phyloP scores from a whole-genome alignment of 306 rosid genomes.

The Trichosanthes truncata region DNA sequence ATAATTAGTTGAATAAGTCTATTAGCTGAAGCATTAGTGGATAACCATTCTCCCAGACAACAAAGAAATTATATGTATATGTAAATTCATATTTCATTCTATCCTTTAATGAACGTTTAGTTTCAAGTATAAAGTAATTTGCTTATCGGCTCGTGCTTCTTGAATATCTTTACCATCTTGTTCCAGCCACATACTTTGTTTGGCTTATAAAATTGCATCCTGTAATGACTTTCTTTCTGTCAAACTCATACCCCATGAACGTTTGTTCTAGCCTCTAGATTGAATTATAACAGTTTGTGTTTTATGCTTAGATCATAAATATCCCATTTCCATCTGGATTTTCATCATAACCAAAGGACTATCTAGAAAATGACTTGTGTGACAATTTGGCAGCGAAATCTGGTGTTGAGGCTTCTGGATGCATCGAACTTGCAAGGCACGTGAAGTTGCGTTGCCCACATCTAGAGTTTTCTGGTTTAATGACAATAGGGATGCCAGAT shows the following conservation, averaged over 20 bases:
- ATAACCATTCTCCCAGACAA: neutral
- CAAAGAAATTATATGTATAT: neutral
- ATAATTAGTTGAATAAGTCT: neutral
- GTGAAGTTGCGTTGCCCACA: conserved; percentile 33
- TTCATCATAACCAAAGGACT: neutral
- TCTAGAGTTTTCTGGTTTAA: conserved; percentile 40
- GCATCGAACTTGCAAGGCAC: conserved; percentile 35
- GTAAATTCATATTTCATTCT: neutral
- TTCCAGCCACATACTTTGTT: neutral
- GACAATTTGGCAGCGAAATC: conserved; percentile 35
- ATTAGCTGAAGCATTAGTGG: neutral
- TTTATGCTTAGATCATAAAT: neutral
- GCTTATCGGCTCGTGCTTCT: neutral
- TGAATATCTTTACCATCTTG: no score
- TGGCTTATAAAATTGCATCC: neutral
- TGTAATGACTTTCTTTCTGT: neutral
- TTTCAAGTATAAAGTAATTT: neutral
- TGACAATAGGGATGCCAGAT: conserved; percentile 55
- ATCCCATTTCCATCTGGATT: neutral
- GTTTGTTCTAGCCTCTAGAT: neutral
- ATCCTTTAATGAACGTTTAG: neutral
- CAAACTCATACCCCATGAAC: neutral
- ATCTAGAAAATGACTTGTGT: neutral
- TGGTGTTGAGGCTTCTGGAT: conserved; percentile 32
- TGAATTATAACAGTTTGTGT: neutral